Base-by-base conservation (phyloP, 148 eudicot species). In the Amaranthus cruentus region DNA sequence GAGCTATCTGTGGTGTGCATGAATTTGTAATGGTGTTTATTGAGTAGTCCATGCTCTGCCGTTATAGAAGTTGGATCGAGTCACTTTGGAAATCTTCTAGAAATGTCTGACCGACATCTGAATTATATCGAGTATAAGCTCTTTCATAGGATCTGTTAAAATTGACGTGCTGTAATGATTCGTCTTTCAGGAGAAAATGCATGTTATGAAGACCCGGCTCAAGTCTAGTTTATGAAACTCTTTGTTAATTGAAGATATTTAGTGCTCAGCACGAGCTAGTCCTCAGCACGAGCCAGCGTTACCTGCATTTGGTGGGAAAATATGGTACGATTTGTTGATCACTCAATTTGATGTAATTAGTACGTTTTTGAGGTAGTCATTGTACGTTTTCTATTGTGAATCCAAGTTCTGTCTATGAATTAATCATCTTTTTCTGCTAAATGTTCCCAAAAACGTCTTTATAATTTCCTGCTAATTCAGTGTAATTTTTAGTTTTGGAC, bases 151-250 rank as follows among this genome's bases (percentile, higher is more conserved):
- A 44, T 49, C n/a, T 66, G 47, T 9, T 7, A 56, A 57, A 12
- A 12, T 38, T 54, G 51, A 70, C 52, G 13, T 56, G 43, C 38
- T 77, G 43, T 6, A 6, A 56, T 59, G 21, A 15, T 21, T 51
- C 50, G 50, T 15, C 56, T 63, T 15, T 14, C 57, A 76, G 75
- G 75, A 70, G 63, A 46, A 38, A 49, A 64, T 54, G 55, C 61
- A 28, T 11, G 62, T 55, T 12, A 69, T 53, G 28, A 61, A 53
- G 74, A 69, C 62, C 55, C 64, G 53, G 53, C 62, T 21, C 47
- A 12, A 46, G 11, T 47, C 4, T 69, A 54, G 62, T 12, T 50
- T 54, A 46, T 47, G 55, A 2, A 42, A 54, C 62, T 4, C n/a
- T 6, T 56, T 52, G 12, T 5, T 18, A 12, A 28, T 28, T 28